Base-by-base conservation (phyloP, 495 filamentous ascomycete genomes). In the Monascus purpureus region DNA sequence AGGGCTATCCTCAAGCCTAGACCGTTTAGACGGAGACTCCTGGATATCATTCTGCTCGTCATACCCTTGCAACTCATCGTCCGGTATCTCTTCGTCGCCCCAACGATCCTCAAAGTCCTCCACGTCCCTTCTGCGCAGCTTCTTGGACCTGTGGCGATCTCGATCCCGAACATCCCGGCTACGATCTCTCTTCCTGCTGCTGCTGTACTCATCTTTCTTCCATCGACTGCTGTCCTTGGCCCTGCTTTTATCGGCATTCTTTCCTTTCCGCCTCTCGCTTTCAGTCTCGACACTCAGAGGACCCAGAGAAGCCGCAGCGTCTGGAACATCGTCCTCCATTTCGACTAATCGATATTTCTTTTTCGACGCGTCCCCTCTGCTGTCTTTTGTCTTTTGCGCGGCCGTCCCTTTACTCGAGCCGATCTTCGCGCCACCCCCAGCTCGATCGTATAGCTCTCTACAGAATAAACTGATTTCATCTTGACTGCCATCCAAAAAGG, bases 281-380 rank as follows among this genome's bases (percentile, higher is more conserved):
- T 71, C 68, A 19, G 64, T 59, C 31, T 68, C 66, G 19, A 65
- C 59, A 37, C 62, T 65, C 11, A 53, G 46, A 0, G 75, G 68
- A 3, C 63, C 68, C 24, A 73, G 44, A 8, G 53, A 50, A 23
- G 43, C 35, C 25, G 41, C 36, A 0, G 47, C 28, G 7, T 52
- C 56, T 23, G 35, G 42, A 15, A 70, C 62, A 4, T 79, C 79
- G 17, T 83, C 81, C 28, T 78, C 80, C 84, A 92, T 92, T 8
- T 84, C 77, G 24, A 93, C 61, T 14, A 93, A 66, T 7, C 75
- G 69, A 52, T 93, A 93, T 43, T 73, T 79, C 55, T 85, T 90
- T 45, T 57, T 67, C 28, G 8, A 14, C n/a, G 27, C 27, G 8
- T 15, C 27, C 5, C 13, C 27, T 7, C 15, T 11, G 11, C 29